These are phyloP conservation scores for Hevea brasiliensis DNA, from an alignment of 345 rosid genomes.

Conservation along the genomic window DNA sequence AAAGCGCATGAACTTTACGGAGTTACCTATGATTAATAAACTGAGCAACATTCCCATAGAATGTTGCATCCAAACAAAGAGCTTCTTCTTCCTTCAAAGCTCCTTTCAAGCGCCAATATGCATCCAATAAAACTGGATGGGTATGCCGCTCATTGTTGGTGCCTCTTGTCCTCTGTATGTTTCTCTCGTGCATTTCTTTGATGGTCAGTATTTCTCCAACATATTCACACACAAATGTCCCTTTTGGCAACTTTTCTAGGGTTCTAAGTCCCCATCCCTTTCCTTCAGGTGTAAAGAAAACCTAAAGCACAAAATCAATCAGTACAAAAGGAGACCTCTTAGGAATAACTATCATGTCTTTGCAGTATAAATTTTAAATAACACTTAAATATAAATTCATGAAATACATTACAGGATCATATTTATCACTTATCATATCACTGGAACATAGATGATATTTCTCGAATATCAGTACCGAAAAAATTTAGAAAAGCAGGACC, in stretches of 20 bases:
- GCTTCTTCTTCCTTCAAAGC: conserved; percentile 71
- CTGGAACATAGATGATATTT: background rate
- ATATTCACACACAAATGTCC: conserved; percentile 83
- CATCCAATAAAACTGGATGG: conserved; percentile 73
- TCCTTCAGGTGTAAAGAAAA: conserved; percentile 64
- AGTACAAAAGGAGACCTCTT: conserved; percentile 1
- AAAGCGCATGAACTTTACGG: conserved; percentile 7
- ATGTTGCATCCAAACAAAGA: conserved; percentile 80
- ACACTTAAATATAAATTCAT: background rate
- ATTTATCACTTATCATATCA: background rate
- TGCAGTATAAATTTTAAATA: background rate
- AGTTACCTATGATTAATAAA: conserved; percentile 89
- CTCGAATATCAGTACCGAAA: background rate
- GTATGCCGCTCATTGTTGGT: conserved; percentile 40
- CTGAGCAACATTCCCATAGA: conserved; percentile 77
- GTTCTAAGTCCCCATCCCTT: conserved; percentile 93
- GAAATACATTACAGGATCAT: background rate
- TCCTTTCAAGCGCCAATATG: conserved; percentile 72
- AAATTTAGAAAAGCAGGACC: background rate
- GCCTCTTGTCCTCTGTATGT: conserved; percentile 29
- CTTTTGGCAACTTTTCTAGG: conserved; percentile 79
- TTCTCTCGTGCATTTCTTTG: conserved; percentile 62
- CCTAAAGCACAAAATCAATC: conserved; percentile 43
- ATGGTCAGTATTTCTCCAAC: conserved; percentile 81
- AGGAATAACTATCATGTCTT: background rate